Evolutionary conservation across 2,329 filamentous ascomycete species (phyloP).

Genomic region (Huntiella moniliformis): DNA sequence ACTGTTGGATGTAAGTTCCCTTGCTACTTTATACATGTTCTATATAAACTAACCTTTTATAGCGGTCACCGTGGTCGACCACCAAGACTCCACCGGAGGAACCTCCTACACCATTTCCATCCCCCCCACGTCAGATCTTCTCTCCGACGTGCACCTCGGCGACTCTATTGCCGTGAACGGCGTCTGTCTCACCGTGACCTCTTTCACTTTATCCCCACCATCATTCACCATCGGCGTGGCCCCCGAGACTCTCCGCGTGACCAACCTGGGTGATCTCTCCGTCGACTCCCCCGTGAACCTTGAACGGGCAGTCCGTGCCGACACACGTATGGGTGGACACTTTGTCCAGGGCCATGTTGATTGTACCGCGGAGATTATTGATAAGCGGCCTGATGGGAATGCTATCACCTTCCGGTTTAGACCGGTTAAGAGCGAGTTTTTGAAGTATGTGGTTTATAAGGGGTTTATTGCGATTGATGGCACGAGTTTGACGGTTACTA

Average conservation of each 20-base stretch:
- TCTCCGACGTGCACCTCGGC: constrained; percentile 66
- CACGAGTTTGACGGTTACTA: constrained; percentile 80
- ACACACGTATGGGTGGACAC: constrained; percentile 93
- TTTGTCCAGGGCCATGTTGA: constrained; percentile 98
- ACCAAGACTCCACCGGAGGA: constrained; percentile 65
- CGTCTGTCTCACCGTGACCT: constrained; percentile 77
- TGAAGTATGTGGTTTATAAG: constrained; percentile 89
- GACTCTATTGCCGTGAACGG: constrained; percentile 95
- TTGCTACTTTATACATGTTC: background rate
- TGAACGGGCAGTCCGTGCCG: constrained; percentile 76
- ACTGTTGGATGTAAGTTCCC: constrained; percentile 63
- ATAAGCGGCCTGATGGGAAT: constrained; percentile 66
- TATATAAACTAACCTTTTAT: constrained; percentile 1
- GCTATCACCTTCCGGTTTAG: constrained; percentile 70
- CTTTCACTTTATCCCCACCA: constrained; percentile 22
- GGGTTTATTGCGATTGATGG: constrained; percentile 90
- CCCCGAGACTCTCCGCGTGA: constrained; percentile 86
- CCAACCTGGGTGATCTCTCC: constrained; percentile 66
- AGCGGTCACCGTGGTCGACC: constrained; percentile 72
- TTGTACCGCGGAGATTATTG: constrained; percentile 58
- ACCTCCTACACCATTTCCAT: constrained; percentile 78
- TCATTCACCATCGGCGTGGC: constrained; percentile 84
- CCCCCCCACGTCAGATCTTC: constrained; percentile 46
- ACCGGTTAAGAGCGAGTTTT: constrained; percentile 47
- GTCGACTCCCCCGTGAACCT: constrained; percentile 62